Conservation (phyloP, 2,329 filamentous ascomycete species). For the Exophiala oligosperma region DNA sequence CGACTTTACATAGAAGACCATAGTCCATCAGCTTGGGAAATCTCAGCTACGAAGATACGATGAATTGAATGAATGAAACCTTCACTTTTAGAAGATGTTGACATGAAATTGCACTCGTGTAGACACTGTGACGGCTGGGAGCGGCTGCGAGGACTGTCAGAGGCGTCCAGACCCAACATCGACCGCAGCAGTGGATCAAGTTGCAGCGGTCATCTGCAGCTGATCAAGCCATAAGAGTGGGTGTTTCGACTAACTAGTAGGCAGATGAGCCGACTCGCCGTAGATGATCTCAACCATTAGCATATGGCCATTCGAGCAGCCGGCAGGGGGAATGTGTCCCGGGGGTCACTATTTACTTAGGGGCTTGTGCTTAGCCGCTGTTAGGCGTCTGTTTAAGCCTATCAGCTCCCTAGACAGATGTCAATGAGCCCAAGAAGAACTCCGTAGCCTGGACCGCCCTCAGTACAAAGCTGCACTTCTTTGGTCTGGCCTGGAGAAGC, state of each 20-base stretch:
- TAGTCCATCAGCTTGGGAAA: neutral
- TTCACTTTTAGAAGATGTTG: neutral
- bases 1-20: constrained; percentile 67
- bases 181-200: neutral
- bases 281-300: neutral
- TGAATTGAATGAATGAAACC: neutral
- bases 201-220: neutral
- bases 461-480: neutral
- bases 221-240: neutral
- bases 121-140: no score
- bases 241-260: neutral
- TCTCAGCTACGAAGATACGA: neutral
- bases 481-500: neutral
- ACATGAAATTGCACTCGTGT: no score
- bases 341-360: no score
- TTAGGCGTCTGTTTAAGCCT: no score
- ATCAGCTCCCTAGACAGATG: no score
- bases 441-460: no score
- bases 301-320: neutral
- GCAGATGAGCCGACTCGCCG: neutral
- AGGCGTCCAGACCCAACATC: neutral
- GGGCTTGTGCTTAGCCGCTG: no score
- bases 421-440: no score
- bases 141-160: neutral
- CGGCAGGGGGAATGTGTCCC: neutral